Percentiles rank a stretch among this genome's conserved stretches.
Conservation (phyloP, 495 filamentous ascomycete genomes). For the Aspergillus leporis region DNA sequence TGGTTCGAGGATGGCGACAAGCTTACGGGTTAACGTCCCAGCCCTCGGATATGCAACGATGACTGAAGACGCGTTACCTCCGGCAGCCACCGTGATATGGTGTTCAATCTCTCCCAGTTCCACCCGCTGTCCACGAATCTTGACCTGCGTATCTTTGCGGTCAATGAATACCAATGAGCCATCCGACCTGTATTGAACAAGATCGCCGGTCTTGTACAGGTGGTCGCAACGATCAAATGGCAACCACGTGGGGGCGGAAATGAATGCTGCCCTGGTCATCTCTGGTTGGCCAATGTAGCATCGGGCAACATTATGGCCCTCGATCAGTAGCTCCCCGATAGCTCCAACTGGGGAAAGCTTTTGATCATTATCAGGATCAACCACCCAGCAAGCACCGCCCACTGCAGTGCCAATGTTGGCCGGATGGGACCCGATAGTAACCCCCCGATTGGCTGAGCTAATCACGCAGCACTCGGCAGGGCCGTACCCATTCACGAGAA, state of each 20-base stretch:
- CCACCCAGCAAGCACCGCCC: conserved; percentile 7
- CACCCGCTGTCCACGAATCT: conserved; percentile 12
- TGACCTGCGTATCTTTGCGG: conserved; percentile 14
- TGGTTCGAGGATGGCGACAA: too few species aligned
- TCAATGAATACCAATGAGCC: neutral
- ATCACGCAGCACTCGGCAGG: conserved; percentile 19
- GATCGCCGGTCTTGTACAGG: conserved; percentile 8
- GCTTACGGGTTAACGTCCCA: too few species aligned
- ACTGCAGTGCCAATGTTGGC: neutral
- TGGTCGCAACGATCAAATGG: neutral
- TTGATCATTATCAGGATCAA: conserved; percentile 35
- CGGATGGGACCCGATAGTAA: too few species aligned
- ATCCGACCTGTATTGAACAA: neutral
- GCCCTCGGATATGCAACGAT: too few species aligned
- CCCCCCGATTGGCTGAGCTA: neutral
- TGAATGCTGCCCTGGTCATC: neutral
- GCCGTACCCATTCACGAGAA: too few species aligned
- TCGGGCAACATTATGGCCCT: conserved; percentile 48
- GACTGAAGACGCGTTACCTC: too few species aligned
- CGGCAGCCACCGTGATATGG: too few species aligned
- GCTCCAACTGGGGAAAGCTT: conserved; percentile 50
- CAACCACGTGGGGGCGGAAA: neutral
- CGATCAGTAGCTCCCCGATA: conserved; percentile 54
- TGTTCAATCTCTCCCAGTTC: conserved; percentile 12
- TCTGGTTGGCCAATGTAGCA: conserved; percentile 45